A percentile compares a stretch with the other conserved stretches of the same genome.
These are phyloP conservation scores for Aspergillus sp. DNA, from an alignment of 2,329 filamentous ascomycete genomes.

Conservation along the genomic window DNA sequence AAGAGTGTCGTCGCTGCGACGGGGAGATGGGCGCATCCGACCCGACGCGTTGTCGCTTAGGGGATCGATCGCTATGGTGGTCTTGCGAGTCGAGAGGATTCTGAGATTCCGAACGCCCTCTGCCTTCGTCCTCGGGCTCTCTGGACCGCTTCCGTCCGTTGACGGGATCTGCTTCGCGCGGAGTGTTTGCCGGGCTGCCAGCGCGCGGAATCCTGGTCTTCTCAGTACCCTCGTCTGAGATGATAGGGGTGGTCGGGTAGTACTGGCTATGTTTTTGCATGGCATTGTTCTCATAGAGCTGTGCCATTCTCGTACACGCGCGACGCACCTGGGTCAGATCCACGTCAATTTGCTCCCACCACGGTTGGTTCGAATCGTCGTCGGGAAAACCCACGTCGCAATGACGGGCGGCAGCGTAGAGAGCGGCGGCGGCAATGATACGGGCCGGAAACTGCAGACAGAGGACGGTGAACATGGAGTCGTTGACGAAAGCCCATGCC, in stretches of 20 bases:
- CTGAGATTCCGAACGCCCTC: conserved; percentile 9
- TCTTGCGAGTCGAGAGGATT: conserved; percentile 11
- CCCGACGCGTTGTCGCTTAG: conserved; percentile 37
- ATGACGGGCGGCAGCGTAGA: conserved; percentile 83
- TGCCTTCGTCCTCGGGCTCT: conserved; percentile 30
- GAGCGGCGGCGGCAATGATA: conserved; percentile 78
- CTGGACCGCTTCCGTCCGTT: conserved; percentile 42
- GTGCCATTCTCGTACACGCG: conserved; percentile 74
- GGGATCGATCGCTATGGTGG: conserved; percentile 31
- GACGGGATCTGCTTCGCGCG: conserved; percentile 11
- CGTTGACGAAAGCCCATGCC: conserved; percentile 92
- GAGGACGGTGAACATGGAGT: conserved; percentile 79
- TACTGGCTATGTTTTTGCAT: conserved; percentile 45
- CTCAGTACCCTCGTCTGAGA: conserved; percentile 36
- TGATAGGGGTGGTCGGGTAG: conserved; percentile 39
- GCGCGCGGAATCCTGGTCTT: conserved; percentile 36
- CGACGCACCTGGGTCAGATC: conserved; percentile 67
- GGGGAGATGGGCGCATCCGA: conserved; percentile 14
- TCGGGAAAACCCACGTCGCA: conserved; percentile 70
- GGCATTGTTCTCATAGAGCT: conserved; percentile 47
- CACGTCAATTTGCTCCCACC: conserved; percentile 81
- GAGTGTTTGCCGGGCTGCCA: conserved; percentile 25
- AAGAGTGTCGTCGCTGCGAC: conserved; percentile 1
- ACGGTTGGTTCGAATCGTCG: conserved; percentile 72
- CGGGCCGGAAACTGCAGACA: conserved; percentile 77